These are phyloP conservation scores for Thielaviopsis euricoi DNA, from an alignment of 2,329 filamentous ascomycete species.

Conservation along the genomic window DNA sequence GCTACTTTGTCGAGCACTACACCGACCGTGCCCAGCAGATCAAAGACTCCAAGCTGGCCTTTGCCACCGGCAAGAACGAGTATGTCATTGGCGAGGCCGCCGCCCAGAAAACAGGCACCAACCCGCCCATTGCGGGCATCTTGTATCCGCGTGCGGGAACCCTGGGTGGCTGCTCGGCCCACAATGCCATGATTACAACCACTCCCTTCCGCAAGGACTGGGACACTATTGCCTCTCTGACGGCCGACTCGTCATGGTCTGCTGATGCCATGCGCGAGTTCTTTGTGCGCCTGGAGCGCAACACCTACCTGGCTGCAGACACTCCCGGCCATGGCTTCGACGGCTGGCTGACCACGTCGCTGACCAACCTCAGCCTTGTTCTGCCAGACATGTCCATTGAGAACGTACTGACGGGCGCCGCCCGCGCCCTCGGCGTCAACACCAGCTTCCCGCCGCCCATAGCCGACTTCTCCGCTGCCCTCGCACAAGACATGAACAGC, in stretches of 20 bases:
- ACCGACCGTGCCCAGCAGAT: slow-evolving; percentile 19
- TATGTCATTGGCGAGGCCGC: slow-evolving; percentile 3
- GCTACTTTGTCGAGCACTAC: slow-evolving; percentile 47
- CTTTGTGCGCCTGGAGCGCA: slow-evolving; percentile 26
- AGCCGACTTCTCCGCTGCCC: slow-evolving; percentile 13
- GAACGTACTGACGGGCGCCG: slow-evolving; percentile 8
- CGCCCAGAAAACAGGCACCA: background rate
- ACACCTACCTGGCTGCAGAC: slow-evolving; percentile 23
- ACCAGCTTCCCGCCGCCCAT: slow-evolving; percentile 6
- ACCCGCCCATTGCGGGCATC: slow-evolving; percentile 20
- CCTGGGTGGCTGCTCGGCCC: slow-evolving; percentile 21
- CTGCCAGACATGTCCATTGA: slow-evolving; percentile 14
- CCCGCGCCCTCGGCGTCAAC: slow-evolving; percentile 16
- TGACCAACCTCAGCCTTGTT: slow-evolving; percentile 14
- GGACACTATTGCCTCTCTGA: slow-evolving; percentile 23
- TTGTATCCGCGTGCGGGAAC: slow-evolving; percentile 23
- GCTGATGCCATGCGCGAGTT: slow-evolving; percentile 24
- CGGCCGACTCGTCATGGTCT: slow-evolving; percentile 27
- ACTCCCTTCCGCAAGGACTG: slow-evolving; percentile 21
- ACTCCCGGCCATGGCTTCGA: slow-evolving; percentile 25
- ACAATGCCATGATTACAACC: slow-evolving; percentile 20
- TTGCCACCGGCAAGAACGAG: background rate
- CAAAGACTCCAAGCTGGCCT: slow-evolving; percentile 31
- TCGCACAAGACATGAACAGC: slow-evolving; percentile 15
- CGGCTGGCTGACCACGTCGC: slow-evolving; percentile 21